Percentiles rank a stretch among this genome's conserved stretches.
phyloP scores from a whole-genome alignment of 1,139 yeast species.

The Debaryomycetaceae sp. region DNA sequence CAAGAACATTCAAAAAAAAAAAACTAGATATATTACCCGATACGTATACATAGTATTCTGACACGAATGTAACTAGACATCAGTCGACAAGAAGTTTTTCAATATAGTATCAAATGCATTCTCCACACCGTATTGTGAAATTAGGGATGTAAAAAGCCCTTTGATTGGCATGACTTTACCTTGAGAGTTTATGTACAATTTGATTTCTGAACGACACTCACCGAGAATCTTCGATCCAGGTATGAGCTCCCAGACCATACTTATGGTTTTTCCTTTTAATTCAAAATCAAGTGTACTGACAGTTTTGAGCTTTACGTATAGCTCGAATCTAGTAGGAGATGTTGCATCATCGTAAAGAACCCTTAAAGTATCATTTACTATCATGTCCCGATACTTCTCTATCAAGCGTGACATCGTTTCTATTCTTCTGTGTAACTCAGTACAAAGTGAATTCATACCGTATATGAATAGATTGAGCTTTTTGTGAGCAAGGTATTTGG shows the following conservation, averaged over 20 bases:
- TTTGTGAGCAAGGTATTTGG: conserved; percentile 23
- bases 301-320: conserved; percentile 2
- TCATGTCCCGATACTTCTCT: conserved; percentile 11
- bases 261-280: conserved; percentile 5
- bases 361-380: conserved; percentile 5
- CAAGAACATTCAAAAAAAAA: no score
- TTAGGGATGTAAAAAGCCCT: conserved; percentile 18
- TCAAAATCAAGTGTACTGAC: neutral
- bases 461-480: conserved; percentile 29
- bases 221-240: conserved; percentile 22
- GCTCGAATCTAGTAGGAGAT: conserved; percentile 13
- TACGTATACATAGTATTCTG: no score
- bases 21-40: no score
- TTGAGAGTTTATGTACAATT: conserved; percentile 3
- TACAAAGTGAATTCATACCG: conserved; percentile 31
- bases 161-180: conserved; percentile 7
- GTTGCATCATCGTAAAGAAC: conserved; percentile 6
- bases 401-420: conserved; percentile 18
- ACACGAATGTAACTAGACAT: no score
- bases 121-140: conserved; percentile 23
- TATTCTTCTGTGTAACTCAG: conserved; percentile 19
- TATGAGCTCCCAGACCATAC: conserved; percentile 27
- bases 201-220: conserved; percentile 23
- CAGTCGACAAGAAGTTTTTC: conserved; percentile 17
- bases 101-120: conserved; percentile 22